Evolutionary conservation across 2,329 filamentous ascomycete genomes (phyloP).

Genomic region (Pleoardoris graminearum): DNA sequence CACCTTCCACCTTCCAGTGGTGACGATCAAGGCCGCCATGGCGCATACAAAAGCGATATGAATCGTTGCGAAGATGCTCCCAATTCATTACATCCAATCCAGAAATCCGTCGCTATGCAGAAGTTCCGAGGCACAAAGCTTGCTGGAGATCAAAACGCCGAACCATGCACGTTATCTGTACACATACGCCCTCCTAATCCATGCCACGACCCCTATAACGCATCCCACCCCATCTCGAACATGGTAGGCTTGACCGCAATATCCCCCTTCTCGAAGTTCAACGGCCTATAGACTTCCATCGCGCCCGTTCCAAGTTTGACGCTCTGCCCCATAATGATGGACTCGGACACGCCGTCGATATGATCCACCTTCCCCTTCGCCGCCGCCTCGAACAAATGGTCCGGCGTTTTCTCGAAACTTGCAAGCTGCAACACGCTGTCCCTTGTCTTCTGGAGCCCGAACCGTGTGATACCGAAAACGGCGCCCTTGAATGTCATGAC

Average conservation of each 20-base stretch:
- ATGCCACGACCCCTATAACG: slow-evolving; percentile 19
- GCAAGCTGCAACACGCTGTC: slow-evolving; percentile 92
- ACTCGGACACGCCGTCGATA: slow-evolving; percentile 92
- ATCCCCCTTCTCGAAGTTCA: slow-evolving; percentile 48
- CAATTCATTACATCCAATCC: too few species aligned
- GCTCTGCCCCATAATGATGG: slow-evolving; percentile 97
- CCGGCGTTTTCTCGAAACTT: slow-evolving; percentile 96
- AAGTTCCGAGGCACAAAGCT: background rate
- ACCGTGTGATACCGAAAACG: slow-evolving; percentile 92
- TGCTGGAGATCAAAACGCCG: slow-evolving; percentile 1
- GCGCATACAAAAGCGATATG: too few species aligned
- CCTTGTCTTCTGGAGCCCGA: slow-evolving; percentile 94
- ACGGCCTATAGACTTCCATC: slow-evolving; percentile 80
- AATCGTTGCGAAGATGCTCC: too few species aligned
- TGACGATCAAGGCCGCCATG: too few species aligned
- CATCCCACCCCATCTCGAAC: slow-evolving; percentile 45
- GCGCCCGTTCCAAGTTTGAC: slow-evolving; percentile 90
- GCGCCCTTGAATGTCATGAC: slow-evolving; percentile 99
- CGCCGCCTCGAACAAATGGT: slow-evolving; percentile 94
- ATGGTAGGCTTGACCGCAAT: slow-evolving; percentile 32
- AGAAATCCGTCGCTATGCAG: slow-evolving; percentile 9
- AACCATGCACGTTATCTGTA: background rate
- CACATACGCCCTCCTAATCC: background rate
- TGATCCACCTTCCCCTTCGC: slow-evolving; percentile 88
- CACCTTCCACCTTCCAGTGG: too few species aligned